Conservation (phyloP, 2,329 filamentous ascomycete species). For the Calonectria pseudoturangicola region DNA sequence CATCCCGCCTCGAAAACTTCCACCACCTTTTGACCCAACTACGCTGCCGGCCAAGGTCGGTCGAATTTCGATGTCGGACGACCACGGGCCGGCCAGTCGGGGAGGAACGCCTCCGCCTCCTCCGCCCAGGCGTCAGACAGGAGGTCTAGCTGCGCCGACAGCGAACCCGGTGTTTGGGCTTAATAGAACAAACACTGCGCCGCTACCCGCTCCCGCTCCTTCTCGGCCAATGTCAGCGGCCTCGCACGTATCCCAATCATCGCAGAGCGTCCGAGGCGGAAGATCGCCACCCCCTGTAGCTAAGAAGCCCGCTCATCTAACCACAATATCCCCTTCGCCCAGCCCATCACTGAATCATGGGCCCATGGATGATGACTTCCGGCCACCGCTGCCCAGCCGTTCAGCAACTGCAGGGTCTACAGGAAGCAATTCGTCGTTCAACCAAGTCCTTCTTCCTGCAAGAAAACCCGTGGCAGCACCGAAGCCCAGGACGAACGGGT, state of each 20-base stretch:
- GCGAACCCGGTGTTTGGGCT: slow-evolving; percentile 44
- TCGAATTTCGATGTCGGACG: slow-evolving; percentile 65
- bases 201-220: slow-evolving; percentile 50
- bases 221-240: slow-evolving; percentile 59
- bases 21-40: slow-evolving; percentile 69
- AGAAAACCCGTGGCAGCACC: slow-evolving; percentile 55
- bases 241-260: slow-evolving; percentile 59
- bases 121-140: slow-evolving; percentile 65
- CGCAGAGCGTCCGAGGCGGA: slow-evolving; percentile 56
- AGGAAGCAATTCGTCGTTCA: slow-evolving; percentile 39
- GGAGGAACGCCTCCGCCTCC: slow-evolving; percentile 66
- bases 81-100: slow-evolving; percentile 53
- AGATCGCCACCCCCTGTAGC: slow-evolving; percentile 75
- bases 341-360: slow-evolving; percentile 49
- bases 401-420: slow-evolving; percentile 46
- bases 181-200: slow-evolving; percentile 53
- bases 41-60: slow-evolving; percentile 68
- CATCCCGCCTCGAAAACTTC: slow-evolving; percentile 69
- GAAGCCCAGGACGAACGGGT: slow-evolving; percentile 49
- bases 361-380: slow-evolving; percentile 52
- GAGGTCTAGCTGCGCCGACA: slow-evolving; percentile 43
- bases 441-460: slow-evolving; percentile 35
- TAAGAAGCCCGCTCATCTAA: slow-evolving; percentile 76
- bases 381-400: slow-evolving; percentile 52
- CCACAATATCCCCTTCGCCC: slow-evolving; percentile 54